Evolutionary conservation across 2,329 filamentous ascomycete genomes (phyloP), one percentile per base, ranked within the genome.

Genomic region (Apiospora koreana): DNA sequence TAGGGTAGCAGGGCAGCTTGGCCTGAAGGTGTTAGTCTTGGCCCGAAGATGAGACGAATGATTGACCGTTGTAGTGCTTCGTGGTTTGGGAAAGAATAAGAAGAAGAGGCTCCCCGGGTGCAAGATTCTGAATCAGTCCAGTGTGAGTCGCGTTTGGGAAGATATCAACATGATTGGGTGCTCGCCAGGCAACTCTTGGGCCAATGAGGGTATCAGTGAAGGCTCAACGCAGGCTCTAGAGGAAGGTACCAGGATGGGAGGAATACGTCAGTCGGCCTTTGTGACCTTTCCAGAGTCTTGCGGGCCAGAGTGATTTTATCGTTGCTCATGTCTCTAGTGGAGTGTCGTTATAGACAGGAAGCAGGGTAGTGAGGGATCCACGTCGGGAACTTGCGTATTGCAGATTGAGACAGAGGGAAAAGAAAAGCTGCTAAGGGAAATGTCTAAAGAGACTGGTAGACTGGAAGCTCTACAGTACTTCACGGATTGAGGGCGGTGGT

Each of bases 111-210:
- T 70, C 70, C 74, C 70, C 72, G 74, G 68, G 73, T 72, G 68
- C 77, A 76, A 76, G 75, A 75, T 69, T 79, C 78, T 76, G 78
- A 76, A 79, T 81, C 77, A 80, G 78, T 79, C 77, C 77, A 81
- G 79, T 77, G 80, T 83, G 79, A 79, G 79, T 82, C 77, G 79
- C 77, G 79, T 83, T 79, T 79, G 79, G 76, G 75, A 75, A 80
- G 75, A 76, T 79, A 79, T 81, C 74, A 79, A 82, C 79, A 81
- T 85, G 83, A 85, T 85, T 85, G 83, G 84, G 74, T 74, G 76
- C 73, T 76, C 72, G 72, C 72, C 72, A 77, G 74, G 46, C 69
- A 72, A 74, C 72, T 71, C 75, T 75, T 76, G 77, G 79, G 80
- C 84, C 83, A 85, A 85, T 83, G 79, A 80, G 81, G 69, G 76